Evolutionary conservation across 1,284 basidiomycete species (phyloP).

Genomic region (Fomitopsis betulina): DNA sequence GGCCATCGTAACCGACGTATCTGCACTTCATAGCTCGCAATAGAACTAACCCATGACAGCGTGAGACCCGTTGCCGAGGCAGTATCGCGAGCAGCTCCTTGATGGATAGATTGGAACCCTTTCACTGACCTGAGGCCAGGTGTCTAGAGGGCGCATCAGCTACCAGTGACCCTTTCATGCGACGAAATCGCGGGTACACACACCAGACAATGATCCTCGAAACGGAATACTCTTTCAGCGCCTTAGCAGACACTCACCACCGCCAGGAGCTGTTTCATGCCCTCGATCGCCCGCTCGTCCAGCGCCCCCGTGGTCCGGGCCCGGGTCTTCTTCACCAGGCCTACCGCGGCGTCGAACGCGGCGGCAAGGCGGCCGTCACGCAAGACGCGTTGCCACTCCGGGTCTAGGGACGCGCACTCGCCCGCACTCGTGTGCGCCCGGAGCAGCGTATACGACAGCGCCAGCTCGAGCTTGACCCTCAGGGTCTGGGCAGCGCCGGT

Average conservation of each 20-base stretch:
- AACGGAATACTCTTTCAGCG: background rate
- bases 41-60: background rate
- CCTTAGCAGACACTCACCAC: background rate
- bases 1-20: background rate
- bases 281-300: background rate
- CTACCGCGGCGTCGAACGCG: conserved; percentile 23
- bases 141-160: background rate
- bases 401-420: no score
- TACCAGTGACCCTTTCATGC: background rate
- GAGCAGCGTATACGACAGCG: conserved; percentile 41
- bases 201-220: background rate
- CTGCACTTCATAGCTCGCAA: background rate
- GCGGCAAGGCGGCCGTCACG: conserved; percentile 28
- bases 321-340: background rate
- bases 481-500: conserved; percentile 10
- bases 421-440: conserved; percentile 29
- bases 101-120: background rate
- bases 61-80: background rate
- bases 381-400: conserved; percentile 40
- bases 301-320: background rate
- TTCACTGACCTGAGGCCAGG: background rate
- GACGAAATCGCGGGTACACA: background rate
- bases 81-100: background rate
- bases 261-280: background rate
- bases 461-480: conserved; percentile 42